Evolutionary conservation across 768 basidiomycete species (phyloP), one percentile per base, ranked within the genome.

Genomic region (Pisolithus tinctorius): DNA sequence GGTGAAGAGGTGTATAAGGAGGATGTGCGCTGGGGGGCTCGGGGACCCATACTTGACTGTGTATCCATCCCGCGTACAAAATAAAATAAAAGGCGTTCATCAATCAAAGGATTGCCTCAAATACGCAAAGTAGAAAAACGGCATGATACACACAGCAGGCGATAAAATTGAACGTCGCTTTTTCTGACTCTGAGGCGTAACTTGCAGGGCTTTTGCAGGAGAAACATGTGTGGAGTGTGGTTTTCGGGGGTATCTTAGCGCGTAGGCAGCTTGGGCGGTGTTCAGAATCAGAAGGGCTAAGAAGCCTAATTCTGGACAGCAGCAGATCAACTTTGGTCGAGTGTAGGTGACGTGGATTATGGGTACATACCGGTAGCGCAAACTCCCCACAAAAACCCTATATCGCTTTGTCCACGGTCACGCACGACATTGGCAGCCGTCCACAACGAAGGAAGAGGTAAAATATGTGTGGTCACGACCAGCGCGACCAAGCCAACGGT

Each of bases 391-490:
- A 57, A 29, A 14, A 47, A 45, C 29, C 51, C 39, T 14, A 52
- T n/a, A 25, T 17, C 34, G 17, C 53, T 20, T n/a, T 27, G 47
- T 26, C 14, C 10, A 8, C 48, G 45, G n/a, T 49, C 40, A 0
- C 68, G 62, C 8, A 74, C 63, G 27, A 70, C 60, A 27, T 55
- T 55, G 30, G 71, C 41, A 1, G 72, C 68, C 4, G 62, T 60
- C 69, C 66, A 74, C 8, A 66, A 39, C 1, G 71, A 68, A 5
- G 73, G 73, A 9, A 71, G 26, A 6, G 73, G 73, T 1, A 72
- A 50, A 26, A 74, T 58, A 45, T 69, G 62, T 2, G 72, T 72
- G 48, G 69, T 58, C n/a, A 74, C 52, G 8, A 66, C 50, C 20
- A 70, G 54, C 9, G 57, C 59, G 13, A 66, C 49, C 29, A 74